Evolutionary conservation across 2,329 filamentous ascomycete species (phyloP).

Genomic region (Xylaria sp.): DNA sequence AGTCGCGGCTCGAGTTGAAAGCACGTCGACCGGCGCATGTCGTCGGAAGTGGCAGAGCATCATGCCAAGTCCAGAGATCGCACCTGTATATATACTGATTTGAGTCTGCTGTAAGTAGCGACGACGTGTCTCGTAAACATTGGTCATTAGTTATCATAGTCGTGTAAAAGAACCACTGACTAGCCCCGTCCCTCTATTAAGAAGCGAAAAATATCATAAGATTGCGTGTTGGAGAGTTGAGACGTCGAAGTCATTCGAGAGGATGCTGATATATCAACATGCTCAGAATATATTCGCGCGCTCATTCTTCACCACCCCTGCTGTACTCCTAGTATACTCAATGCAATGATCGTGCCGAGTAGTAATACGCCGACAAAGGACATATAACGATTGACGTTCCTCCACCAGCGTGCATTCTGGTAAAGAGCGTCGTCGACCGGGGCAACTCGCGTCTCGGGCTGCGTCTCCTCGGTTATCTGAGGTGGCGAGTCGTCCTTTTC

Average conservation of each 20-base stretch:
- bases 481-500: conserved; percentile 43
- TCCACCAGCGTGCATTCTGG: conserved; percentile 55
- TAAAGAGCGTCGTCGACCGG: conserved; percentile 42
- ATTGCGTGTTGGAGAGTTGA: conserved; percentile 6
- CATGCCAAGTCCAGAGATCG: background rate
- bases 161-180: conserved; percentile 10
- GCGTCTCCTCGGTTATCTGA: conserved; percentile 34
- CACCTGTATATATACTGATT: conserved; percentile 5
- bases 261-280: background rate
- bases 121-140: conserved; percentile 16
- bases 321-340: conserved; percentile 48
- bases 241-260: conserved; percentile 4
- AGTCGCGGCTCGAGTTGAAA: background rate
- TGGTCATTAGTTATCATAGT: conserved; percentile 20
- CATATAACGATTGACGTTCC: conserved; percentile 55
- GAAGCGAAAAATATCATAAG: conserved; percentile 11
- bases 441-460: conserved; percentile 27
- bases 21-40: conserved; percentile 8
- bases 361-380: conserved; percentile 51
- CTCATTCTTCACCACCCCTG: conserved; percentile 41
- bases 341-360: conserved; percentile 46
- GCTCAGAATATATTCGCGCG: background rate
- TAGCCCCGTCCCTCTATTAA: conserved; percentile 1
- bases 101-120: conserved; percentile 9
- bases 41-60: conserved; percentile 3